Percentiles rank a stretch among this genome's conserved stretches.
These are phyloP conservation scores for Coix lacrymajobi DNA, from an alignment of 176 grass and related monocot species.

Conservation along the genomic window DNA sequence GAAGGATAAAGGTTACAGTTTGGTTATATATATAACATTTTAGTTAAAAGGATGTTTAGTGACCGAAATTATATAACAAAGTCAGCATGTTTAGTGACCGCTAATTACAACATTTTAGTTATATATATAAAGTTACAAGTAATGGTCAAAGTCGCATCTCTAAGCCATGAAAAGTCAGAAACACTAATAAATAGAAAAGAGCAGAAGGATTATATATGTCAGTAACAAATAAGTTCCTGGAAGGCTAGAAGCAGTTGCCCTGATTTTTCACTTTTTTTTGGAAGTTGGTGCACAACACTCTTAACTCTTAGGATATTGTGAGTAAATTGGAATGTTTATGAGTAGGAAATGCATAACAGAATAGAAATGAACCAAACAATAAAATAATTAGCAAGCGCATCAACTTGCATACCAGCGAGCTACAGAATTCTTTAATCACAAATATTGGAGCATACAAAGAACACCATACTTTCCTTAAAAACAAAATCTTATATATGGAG, in stretches of 20 bases:
- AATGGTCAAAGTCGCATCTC: not conserved
- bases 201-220: not conserved
- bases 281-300: not conserved
- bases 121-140: not conserved
- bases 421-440: not conserved
- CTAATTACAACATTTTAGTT: not conserved
- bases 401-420: not conserved
- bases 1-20: too few species aligned
- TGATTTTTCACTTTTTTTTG: not conserved
- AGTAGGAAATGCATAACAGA: not conserved
- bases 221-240: not conserved
- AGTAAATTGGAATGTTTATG: not conserved
- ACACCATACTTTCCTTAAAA: not conserved
- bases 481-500: not conserved
- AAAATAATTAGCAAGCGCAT: not conserved
- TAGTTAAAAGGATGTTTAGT: too few species aligned
- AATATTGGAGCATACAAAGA: not conserved
- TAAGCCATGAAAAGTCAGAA: not conserved
- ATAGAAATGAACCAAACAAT: not conserved
- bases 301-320: not conserved
- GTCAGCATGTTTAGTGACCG: slow-evolving; percentile 2
- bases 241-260: not conserved
- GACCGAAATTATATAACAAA: too few species aligned
- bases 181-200: not conserved
- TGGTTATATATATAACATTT: too few species aligned